Conservation (phyloP, 139 green algal species). For the Pleodorina starrii region DNA sequence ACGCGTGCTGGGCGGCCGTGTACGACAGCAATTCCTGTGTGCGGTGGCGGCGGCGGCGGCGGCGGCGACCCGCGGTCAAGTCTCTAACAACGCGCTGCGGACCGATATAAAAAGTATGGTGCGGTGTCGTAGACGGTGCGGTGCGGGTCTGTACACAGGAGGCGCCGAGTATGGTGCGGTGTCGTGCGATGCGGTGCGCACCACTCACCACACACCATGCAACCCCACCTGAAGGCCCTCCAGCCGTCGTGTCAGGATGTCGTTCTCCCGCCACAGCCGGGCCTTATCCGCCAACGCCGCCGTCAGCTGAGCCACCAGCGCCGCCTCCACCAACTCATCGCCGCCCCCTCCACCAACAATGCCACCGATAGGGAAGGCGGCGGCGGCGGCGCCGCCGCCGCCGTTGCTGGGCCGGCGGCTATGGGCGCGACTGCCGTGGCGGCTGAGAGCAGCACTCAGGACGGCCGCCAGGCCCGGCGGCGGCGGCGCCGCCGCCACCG, state of each 20-base stretch:
- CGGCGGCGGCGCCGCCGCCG: background rate
- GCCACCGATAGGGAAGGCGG: background rate
- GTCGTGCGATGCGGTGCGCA: no score
- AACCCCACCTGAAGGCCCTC: slow-evolving; percentile 30
- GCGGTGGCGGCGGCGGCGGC: no score
- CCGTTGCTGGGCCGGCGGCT: slow-evolving; percentile 17
- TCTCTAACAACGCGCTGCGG: no score
- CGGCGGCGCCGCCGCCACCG: background rate
- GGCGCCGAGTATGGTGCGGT: no score
- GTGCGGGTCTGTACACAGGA: no score
- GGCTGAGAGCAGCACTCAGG: background rate
- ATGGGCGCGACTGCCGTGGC: background rate
- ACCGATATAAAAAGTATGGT: no score
- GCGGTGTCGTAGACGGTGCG: no score
- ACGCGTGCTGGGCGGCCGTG: slow-evolving; percentile 20
- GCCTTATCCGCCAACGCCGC: slow-evolving; percentile 46
- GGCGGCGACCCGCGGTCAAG: no score
- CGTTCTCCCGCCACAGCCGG: slow-evolving; percentile 47
- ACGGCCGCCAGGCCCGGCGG: background rate
- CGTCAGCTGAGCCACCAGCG: slow-evolving; percentile 49
- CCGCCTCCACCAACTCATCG: slow-evolving; percentile 28
- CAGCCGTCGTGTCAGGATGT: slow-evolving; percentile 1
- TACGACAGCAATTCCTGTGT: slow-evolving; percentile 48
- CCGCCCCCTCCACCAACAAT: background rate
- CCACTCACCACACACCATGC: no score